phyloP scores from a whole-genome alignment of 2,329 filamentous ascomycete genomes.

The Fusarium nisikadoi region DNA sequence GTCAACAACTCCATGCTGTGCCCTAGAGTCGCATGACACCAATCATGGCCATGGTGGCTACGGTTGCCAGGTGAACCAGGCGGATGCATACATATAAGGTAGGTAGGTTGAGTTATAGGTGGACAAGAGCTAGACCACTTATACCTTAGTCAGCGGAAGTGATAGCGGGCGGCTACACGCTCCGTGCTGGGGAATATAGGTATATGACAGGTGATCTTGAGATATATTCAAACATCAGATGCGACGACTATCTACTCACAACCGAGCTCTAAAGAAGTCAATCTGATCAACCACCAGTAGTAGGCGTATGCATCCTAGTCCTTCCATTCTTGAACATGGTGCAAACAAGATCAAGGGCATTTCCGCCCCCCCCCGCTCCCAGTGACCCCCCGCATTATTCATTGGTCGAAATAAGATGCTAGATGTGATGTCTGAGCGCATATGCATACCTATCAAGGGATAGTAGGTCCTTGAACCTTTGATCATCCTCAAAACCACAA shows the following conservation, averaged over 20 bases:
- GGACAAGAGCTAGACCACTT: not conserved
- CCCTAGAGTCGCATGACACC: conserved; percentile 4
- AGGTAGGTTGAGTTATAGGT: not conserved
- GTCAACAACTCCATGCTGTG: conserved; percentile 3
- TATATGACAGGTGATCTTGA: not conserved
- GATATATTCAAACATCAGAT: not conserved
- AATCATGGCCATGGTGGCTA: not conserved
- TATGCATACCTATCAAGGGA: not conserved
- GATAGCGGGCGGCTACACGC: not conserved
- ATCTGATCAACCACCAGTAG: not conserved
- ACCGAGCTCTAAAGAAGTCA: not conserved
- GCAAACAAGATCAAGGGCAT: conserved; percentile 12
- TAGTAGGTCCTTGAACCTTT: not conserved
- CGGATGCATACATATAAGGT: too few relatives aligned
- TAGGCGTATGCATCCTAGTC: not conserved
- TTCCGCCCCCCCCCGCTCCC: conserved; percentile 9
- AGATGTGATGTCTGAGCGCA: not conserved
- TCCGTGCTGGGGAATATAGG: not conserved
- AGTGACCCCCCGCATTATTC: not conserved
- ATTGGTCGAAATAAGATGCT: conserved; percentile 1
- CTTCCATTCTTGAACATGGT: not conserved
- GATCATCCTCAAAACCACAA: not conserved
- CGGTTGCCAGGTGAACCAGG: conserved; percentile 40
- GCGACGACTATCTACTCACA: not conserved
- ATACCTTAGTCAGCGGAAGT: not conserved